Percentiles rank a stretch among this genome's conserved stretches.
Evolutionary conservation across 495 filamentous ascomycete genomes (phyloP).

Genomic region (Antarctomyces pellizariae): DNA sequence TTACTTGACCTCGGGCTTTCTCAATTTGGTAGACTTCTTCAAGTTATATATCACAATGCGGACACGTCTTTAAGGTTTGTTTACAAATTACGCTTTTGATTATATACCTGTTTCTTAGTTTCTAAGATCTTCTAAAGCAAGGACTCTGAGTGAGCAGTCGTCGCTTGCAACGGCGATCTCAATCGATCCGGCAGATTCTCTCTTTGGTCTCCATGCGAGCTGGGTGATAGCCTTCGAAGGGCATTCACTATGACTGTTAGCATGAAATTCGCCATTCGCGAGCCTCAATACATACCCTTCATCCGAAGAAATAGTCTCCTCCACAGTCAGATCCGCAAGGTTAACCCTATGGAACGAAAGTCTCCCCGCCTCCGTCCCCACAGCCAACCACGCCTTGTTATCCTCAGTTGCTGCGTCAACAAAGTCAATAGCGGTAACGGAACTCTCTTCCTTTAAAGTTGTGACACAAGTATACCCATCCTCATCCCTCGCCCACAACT

Average conservation of each 20-base stretch:
- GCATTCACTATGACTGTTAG: constrained; percentile 18
- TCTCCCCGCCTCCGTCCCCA: constrained; percentile 38
- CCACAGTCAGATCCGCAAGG: constrained; percentile 19
- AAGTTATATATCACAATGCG: no score
- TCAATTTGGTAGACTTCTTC: no score
- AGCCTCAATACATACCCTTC: constrained; percentile 15
- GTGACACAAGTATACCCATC: constrained; percentile 22
- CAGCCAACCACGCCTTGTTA: constrained; percentile 24
- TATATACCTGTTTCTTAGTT: no score
- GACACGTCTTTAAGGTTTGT: no score
- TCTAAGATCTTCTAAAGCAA: constrained; percentile 28
- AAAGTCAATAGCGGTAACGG: constrained; percentile 65
- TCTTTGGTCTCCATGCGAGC: constrained; percentile 49
- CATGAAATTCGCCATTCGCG: constrained; percentile 3
- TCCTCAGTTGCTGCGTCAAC: constrained; percentile 8
- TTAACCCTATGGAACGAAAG: constrained; percentile 20
- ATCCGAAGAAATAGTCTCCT: constrained; percentile 19
- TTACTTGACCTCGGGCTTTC: no score
- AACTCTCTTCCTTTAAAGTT: constrained; percentile 27
- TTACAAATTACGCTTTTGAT: no score
- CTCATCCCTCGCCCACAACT: constrained; percentile 37
- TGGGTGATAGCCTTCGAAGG: constrained; percentile 53
- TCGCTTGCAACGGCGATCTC: constrained; percentile 39
- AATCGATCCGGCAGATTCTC: constrained; percentile 5
- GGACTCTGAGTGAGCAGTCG: constrained; percentile 58